Evolutionary conservation across 202 grass and related monocot genomes (phyloP), one percentile per base, ranked within the genome.

Genomic region (Musa balbisiana): DNA sequence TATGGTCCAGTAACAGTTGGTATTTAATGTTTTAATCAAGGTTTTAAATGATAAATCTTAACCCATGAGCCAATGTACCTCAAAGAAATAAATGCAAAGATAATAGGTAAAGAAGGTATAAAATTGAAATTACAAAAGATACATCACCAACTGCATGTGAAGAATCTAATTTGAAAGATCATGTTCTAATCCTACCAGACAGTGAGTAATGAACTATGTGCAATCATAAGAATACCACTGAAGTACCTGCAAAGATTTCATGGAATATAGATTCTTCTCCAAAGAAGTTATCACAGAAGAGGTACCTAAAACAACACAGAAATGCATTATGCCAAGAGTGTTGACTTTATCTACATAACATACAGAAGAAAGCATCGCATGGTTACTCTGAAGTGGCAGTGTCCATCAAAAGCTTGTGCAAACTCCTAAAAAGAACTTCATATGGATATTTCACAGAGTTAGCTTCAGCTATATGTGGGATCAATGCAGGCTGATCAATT

Each of bases 391-490:
- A 98, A 84, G 94, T 89, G 71, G 91, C 88, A 74, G 94, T 98
- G 74, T 98, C 94, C 82, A 98, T 98, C 78, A 98, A 73, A 82
- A 98, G 94, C 78, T 98, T 98, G 73, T 98, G 94, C 72, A 98
- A 91, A 87, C 94, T 98, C 78, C 94, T 93, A 83, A 98, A 98
- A 77, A 98, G 94, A 87, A 98, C 94, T 87, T 98, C 91, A 79
- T 98, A 98, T 72, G 94, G 89, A 81, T 93, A 98, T 79, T 98
- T 98, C 20, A 91, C 81, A 74, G 94, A 94, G 76, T 98, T 98
- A 25, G 94, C 94, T 83, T 98, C 94, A 54, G 94, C 88, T 86
- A 98, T 98, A 82, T 98, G 94, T 80, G 94, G 94, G 89, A 98
- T 98, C 82, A 98, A 89, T 80, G 94, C 94, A 52, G 94, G 94